Percentiles rank a stretch among this genome's conserved stretches.
phyloP scores from a whole-genome alignment of 2,329 filamentous ascomycete species.

The Cordyceps javanica region DNA sequence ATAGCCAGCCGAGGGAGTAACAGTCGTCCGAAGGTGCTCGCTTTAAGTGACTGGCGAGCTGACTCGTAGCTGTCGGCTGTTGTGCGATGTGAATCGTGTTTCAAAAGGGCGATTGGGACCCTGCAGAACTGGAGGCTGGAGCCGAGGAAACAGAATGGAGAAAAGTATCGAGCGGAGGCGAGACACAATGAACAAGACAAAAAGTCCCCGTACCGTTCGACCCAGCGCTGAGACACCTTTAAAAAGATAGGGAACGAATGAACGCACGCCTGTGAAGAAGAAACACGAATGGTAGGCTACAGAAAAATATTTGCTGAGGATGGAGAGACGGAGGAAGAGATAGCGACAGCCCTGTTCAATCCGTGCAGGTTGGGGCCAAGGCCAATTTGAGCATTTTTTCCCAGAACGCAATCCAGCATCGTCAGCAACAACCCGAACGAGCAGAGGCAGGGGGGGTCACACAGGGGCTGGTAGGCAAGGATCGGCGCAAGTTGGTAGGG shows the following conservation, averaged over 20 bases:
- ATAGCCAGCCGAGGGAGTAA: neutral
- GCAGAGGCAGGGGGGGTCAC: neutral
- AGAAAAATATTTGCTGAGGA: neutral
- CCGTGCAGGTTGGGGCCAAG: neutral
- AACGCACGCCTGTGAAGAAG: neutral
- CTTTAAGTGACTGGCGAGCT: neutral
- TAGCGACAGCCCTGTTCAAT: neutral
- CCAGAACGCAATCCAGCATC: neutral
- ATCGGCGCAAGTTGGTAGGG: slow-evolving; percentile 5
- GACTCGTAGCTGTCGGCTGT: neutral
- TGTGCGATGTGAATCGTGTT: slow-evolving; percentile 12
- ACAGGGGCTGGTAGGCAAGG: neutral
- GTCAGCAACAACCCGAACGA: neutral
- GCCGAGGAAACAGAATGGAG: neutral
- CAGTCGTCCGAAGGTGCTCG: neutral
- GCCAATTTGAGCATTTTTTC: slow-evolving; percentile 4
- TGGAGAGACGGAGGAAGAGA: neutral
- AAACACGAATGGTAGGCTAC: neutral
- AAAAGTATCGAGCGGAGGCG: neutral
- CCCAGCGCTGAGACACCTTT: neutral
- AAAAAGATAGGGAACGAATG: neutral
- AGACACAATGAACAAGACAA: neutral
- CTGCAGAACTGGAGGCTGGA: slow-evolving; percentile 5
- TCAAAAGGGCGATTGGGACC: slow-evolving; percentile 5
- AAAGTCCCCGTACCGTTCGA: neutral